A percentile compares a stretch with the other conserved stretches of the same genome.
Conservation (phyloP, 768 basidiomycete genomes). For the Cantharellus cinnabarinus region DNA sequence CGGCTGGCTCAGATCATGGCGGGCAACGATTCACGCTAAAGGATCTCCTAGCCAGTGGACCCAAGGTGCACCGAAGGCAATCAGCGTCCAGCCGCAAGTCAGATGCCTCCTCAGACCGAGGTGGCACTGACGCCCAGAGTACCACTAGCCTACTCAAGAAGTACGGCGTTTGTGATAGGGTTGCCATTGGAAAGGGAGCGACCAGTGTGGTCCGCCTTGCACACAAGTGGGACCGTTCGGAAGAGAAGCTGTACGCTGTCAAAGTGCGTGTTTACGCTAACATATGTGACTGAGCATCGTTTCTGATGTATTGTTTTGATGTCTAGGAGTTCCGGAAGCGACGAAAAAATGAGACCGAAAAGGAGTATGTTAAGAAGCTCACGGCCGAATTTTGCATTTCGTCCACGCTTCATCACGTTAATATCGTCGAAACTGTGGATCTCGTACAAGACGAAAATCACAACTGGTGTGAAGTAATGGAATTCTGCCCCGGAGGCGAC, state of each 20-base stretch:
- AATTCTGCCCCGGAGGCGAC: constrained; percentile 96
- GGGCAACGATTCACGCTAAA: constrained; percentile 63
- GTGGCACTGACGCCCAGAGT: constrained; percentile 26
- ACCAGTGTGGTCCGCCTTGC: constrained; percentile 90
- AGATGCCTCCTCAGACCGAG: constrained; percentile 22
- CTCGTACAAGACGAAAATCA: constrained; percentile 94
- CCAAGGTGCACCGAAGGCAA: constrained; percentile 51
- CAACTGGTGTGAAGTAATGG: constrained; percentile 99
- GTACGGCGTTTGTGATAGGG: constrained; percentile 92
- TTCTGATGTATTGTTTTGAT: neutral
- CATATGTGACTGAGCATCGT: neutral
- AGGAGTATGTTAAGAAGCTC: constrained; percentile 99
- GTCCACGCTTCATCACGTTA: constrained; percentile 77
- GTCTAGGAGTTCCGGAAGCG: constrained; percentile 89
- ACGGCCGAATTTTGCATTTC: constrained; percentile 98
- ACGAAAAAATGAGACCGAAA: constrained; percentile 94
- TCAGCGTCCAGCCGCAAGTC: constrained; percentile 46
- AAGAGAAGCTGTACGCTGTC: constrained; percentile 94
- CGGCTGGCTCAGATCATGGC: constrained; percentile 10
- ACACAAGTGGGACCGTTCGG: constrained; percentile 94
- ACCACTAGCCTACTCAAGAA: constrained; percentile 54
- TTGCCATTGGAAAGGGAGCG: constrained; percentile 96
- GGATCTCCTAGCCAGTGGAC: constrained; percentile 51
- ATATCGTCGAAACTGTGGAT: constrained; percentile 96
- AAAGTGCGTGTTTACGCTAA: constrained; percentile 39